Conservation (phyloP, 352 stramenopile genomes). For the Globisporangium paroecandrum region DNA sequence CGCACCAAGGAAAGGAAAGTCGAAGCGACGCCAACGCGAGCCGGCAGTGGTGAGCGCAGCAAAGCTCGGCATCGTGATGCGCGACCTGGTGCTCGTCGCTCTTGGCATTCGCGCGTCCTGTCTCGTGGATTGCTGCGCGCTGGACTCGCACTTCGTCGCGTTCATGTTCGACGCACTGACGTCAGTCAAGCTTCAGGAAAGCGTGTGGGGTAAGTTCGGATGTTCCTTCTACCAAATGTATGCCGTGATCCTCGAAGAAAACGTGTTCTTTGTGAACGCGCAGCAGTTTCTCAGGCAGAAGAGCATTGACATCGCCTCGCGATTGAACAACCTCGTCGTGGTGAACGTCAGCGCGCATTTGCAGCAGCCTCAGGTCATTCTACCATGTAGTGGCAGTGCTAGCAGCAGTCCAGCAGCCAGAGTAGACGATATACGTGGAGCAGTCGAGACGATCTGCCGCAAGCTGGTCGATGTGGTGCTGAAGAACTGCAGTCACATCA, state of each 20-base stretch:
- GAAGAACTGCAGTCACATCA: not conserved
- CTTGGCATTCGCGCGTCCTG: constrained; percentile 35
- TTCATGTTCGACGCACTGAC: constrained; percentile 24
- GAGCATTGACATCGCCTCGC: constrained; percentile 22
- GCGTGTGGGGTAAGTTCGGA: not conserved
- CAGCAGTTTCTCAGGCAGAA: constrained; percentile 33
- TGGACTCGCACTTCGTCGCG: constrained; percentile 22
- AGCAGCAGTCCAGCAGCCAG: not conserved
- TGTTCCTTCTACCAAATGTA: constrained; percentile 14
- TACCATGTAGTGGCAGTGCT: not conserved
- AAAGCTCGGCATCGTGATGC: constrained; percentile 32
- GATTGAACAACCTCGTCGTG: constrained; percentile 19
- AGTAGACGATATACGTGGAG: not conserved
- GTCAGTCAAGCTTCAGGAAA: not conserved
- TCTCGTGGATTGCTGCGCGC: constrained; percentile 39
- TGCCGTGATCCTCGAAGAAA: constrained; percentile 31
- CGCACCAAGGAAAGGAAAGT: not conserved
- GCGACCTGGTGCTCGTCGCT: constrained; percentile 35
- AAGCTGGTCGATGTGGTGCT: not conserved
- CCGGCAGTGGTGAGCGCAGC: constrained; percentile 9
- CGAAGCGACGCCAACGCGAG: not conserved
- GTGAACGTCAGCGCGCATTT: constrained; percentile 37
- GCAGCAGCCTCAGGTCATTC: constrained; percentile 13
- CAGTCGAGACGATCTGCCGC: constrained; percentile 3
- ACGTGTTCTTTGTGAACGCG: constrained; percentile 46